phyloP scores from a whole-genome alignment of 305 asterid species.

The Euphrasia arctica region DNA sequence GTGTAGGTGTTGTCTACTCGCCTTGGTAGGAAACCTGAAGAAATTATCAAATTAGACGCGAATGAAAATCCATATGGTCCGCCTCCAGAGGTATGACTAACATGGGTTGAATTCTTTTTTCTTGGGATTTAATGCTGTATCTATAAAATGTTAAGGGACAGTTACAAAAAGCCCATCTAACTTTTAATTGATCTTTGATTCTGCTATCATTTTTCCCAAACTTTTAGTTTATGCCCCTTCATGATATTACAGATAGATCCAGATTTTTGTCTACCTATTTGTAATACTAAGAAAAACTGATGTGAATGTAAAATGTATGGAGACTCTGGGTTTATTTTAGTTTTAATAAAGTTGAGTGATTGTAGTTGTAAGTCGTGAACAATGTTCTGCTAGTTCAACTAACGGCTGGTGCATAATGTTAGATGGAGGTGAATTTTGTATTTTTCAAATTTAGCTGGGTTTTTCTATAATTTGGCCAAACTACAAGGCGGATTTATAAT shows the following conservation, averaged over 20 bases:
- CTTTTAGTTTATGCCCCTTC: no score
- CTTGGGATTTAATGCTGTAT: not conserved
- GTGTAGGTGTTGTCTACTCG: slow-evolving; percentile 80
- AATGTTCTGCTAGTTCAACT: not conserved
- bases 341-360: not conserved
- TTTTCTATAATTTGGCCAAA: not conserved
- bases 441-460: not conserved
- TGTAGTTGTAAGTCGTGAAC: not conserved
- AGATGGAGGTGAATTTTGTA: not conserved
- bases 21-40: slow-evolving; percentile 95
- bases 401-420: not conserved
- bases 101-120: slow-evolving; percentile 9
- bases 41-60: slow-evolving; percentile 84
- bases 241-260: no score
- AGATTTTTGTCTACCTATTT: no score
- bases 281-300: no score
- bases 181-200: not conserved
- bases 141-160: not conserved
- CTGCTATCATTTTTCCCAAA: no score
- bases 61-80: slow-evolving; percentile 99
- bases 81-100: slow-evolving; percentile 82
- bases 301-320: no score
- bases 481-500: not conserved
- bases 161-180: not conserved
- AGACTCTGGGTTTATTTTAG: no score